Percentiles rank a stretch among this genome's conserved stretches.
Conservation (phyloP, 306 rosid species). For the Quillaja saponaria region DNA sequence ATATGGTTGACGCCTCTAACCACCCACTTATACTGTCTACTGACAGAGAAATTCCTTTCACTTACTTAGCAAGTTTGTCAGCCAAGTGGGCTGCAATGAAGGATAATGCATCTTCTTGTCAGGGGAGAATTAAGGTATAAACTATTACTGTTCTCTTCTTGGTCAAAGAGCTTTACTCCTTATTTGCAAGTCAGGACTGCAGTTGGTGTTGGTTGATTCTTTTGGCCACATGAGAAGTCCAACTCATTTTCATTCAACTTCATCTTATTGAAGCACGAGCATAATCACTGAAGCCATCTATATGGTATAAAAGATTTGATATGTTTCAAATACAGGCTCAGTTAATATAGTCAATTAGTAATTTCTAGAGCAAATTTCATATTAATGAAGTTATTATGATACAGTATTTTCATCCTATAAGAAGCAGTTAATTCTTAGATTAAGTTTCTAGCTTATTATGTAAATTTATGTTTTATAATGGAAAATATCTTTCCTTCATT, state of each 20-base stretch:
- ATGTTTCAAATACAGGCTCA: no score
- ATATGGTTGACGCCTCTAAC: constrained; percentile 43
- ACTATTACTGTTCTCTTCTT: constrained; percentile 25
- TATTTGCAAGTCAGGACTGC: constrained; percentile 12
- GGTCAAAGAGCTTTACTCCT: constrained; percentile 12
- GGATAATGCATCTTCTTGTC: constrained; percentile 47
- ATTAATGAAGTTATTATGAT: constrained; percentile 11
- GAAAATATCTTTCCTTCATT: no score
- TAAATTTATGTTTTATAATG: background rate
- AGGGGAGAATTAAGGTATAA: constrained; percentile 79
- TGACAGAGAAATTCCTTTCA: constrained; percentile 68
- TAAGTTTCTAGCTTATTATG: constrained; percentile 6
- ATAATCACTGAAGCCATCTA: no score
- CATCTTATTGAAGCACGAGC: no score
- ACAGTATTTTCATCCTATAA: constrained; percentile 5
- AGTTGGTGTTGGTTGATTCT: constrained; percentile 8
- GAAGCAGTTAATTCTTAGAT: constrained; percentile 2
- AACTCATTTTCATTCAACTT: no score
- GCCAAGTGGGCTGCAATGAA: constrained; percentile 68
- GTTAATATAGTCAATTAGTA: no score
- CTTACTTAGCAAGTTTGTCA: constrained; percentile 82
- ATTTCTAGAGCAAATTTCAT: no score
- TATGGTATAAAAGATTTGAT: no score
- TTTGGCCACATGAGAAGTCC: constrained; percentile 4
- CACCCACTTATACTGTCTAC: constrained; percentile 49